Evolutionary conservation across 768 basidiomycete genomes (phyloP), one percentile per base, ranked within the genome.

Genomic region (Boletus sensibilis): DNA sequence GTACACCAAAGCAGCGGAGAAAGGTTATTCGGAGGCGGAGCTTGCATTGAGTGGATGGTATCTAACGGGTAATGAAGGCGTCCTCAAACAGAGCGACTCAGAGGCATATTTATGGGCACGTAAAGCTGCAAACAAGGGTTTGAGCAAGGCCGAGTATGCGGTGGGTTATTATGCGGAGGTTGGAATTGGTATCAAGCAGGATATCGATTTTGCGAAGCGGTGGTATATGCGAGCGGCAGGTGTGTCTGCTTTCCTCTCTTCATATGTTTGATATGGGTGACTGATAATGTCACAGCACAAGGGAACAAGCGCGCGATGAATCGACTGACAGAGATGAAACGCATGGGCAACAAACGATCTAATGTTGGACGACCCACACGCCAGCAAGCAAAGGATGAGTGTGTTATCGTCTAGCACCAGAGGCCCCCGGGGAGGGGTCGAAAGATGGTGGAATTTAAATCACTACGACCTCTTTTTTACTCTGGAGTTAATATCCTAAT

Each of bases 141-240:
- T 97, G 64, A 89, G 89, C 69, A 98, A 97, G 72, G 97, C 97
- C 0, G 97, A 99, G 73, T 99, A 98, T 74, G 97, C 97, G 11
- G 96, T 98, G 20, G 97, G 96, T 25, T 97, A 98, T 73, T 99
- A 98, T 71, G 92, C 94, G 0, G 97, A 98, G 72, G 89, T 95
- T 12, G 97, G 95, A 3, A 99, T 99, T 62, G 97, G 97, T 33
- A 88, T 96, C 70, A 96, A 96, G 76, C 90, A 92, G 67, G 96
- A 99, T 66, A 74, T 94, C 44, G 96, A 98, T 57, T 88, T 94
- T 71, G 94, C 97, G 20, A 98, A 96, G 75, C 83, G 90, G 63
- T 98, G 96, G 95, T 99, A 99, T 72, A 97, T 98, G 93, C 85
- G 97, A 41, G 95, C 97, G 35, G 97, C 97, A 64, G 95, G 96